Evolutionary conservation across 371 early-diverging fungal species (phyloP).

Genomic region (Apophysomyces sp.): DNA sequence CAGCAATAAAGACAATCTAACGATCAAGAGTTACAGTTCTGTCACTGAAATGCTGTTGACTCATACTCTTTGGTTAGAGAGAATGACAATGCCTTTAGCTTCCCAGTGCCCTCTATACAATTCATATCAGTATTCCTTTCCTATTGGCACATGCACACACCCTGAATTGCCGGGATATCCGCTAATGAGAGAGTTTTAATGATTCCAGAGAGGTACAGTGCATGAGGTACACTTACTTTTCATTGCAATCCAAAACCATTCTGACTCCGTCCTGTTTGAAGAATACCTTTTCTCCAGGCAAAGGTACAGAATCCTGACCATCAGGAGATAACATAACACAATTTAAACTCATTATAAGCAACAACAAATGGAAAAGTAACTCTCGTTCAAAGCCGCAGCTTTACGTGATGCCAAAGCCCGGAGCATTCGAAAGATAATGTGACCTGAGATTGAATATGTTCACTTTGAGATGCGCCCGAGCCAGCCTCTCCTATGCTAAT

Average conservation of each 20-base stretch:
- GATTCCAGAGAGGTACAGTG: neutral
- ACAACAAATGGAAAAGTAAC: no score
- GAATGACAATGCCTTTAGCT: slow-evolving; percentile 30
- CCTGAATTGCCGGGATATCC: slow-evolving; percentile 44
- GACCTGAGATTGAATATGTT: no score
- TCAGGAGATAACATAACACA: slow-evolving; percentile 50
- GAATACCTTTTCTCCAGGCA: slow-evolving; percentile 51
- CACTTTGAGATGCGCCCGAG: no score
- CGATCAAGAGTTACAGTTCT: neutral
- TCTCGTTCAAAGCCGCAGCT: no score
- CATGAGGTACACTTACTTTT: slow-evolving; percentile 17
- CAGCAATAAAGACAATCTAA: slow-evolving; percentile 42
- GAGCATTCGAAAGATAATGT: no score
- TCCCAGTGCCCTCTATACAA: slow-evolving; percentile 25
- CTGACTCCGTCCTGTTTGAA: slow-evolving; percentile 34
- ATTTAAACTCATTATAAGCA: slow-evolving; percentile 47
- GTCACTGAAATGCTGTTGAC: neutral
- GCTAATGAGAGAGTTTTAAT: slow-evolving; percentile 4
- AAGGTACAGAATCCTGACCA: slow-evolving; percentile 35
- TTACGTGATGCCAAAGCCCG: no score
- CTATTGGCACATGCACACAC: slow-evolving; percentile 8
- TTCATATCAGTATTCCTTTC: neutral
- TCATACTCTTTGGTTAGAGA: slow-evolving; percentile 52
- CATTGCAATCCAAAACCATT: slow-evolving; percentile 36
- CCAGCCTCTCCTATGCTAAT: no score